Evolutionary conservation across 495 filamentous ascomycete species (phyloP), one percentile per base, ranked within the genome.

Genomic region (Penicillium antarcticum): DNA sequence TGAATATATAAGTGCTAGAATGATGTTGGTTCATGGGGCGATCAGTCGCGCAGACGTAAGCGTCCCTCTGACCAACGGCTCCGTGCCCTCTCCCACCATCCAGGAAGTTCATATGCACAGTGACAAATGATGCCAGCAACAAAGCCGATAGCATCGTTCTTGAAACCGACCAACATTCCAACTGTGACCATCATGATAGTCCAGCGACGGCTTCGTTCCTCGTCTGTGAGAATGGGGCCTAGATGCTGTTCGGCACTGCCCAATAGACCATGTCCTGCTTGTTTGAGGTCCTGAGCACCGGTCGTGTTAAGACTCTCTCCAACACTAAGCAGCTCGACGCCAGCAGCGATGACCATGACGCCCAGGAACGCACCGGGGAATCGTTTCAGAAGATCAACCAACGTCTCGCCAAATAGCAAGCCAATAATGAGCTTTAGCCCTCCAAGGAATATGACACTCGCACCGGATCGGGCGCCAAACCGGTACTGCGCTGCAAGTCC

Each of bases 131-230:
- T 79, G 0, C 92, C 92, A 0, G 86, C 89, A 17, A 86, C 49
- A 60, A 97, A 96, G 0, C 92, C 92, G 14, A 95, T 77, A 13
- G 84, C 90, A 66, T 92, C 90, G 63, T 96, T 96, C 67, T 80
- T 85, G 53, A 95, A 95, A n/a, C 89, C 89, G 16, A 97, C 66
- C 52, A 91, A 74, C 14, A 84, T 76, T 1, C 86, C 91, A 21
- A 88, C 82, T 35, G 92, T 97, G 45, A 91, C 82, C 57, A 94
- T 78, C 91, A 96, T 95, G 0, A 95, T 83, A 26, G 81, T 86
- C 86, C 89, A 95, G 24, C 89, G 74, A 56, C 87, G 81, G 42
- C 75, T 76, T 29, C 83, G 76, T 60, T 89, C 86, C 48, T 77
- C 73, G 31, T 85, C 85, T 9, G 75, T 80, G 19, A 81, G 61